A percentile compares a stretch with the other conserved stretches of the same genome.
phyloP scores from a whole-genome alignment of 257 asterid genomes.

The Solanum pennellii region DNA sequence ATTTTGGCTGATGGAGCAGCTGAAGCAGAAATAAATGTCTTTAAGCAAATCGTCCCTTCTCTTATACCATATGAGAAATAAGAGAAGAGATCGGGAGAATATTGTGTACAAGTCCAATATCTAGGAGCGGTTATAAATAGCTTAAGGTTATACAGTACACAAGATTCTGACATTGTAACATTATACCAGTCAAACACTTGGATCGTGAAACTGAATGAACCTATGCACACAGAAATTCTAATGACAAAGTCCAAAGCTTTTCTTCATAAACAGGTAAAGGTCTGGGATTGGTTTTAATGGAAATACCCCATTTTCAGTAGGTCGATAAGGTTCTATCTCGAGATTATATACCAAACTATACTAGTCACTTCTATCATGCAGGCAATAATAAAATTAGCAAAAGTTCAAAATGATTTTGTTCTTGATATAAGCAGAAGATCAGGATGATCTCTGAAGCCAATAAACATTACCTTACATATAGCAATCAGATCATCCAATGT shows the following conservation, averaged over 20 bases:
- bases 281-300: neutral
- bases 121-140: neutral
- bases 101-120: neutral
- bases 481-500: conserved; percentile 79
- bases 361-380: neutral
- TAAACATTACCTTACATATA: conserved; percentile 64
- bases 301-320: neutral
- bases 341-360: neutral
- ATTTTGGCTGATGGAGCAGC: neutral
- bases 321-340: neutral
- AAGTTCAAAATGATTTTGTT: neutral
- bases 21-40: neutral
- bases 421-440: neutral
- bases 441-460: neutral
- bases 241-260: neutral
- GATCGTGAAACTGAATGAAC: neutral
- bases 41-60: neutral
- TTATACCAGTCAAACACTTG: neutral
- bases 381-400: neutral
- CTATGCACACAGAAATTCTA: neutral
- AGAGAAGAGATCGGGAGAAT: neutral
- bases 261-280: neutral
- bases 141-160: neutral
- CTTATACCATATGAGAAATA: neutral
- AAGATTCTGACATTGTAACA: neutral